Base-by-base conservation (phyloP, 192 early-diverging fungal genomes). In the Phlyctochytrium bullatum region DNA sequence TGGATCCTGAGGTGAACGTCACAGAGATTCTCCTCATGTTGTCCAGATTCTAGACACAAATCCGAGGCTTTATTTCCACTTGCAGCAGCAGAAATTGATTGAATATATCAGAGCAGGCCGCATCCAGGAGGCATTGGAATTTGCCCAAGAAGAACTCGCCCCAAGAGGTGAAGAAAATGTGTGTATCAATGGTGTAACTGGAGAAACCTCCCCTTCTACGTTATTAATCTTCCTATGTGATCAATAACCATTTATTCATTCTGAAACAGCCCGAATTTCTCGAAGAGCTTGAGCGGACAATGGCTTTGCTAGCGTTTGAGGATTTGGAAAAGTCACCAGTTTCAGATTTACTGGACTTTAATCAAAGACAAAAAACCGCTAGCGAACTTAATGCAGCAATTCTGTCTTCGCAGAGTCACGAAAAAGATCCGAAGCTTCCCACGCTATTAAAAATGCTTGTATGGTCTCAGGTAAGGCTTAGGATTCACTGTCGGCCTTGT, bases 41-140 rank as follows among this genome's bases (percentile, higher is more conserved):
- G n/a, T 52, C 12, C 67, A 94, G 91, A 91, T 98, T 47, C 71
- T 98, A 59, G 97, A 99, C 76, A 92, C 89, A 10, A 91, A 99
- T 72, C 93, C 96, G 23, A 83, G 88, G 58, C 77, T 99, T 10
- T 98, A 88, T 68, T 99, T 99, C 74, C 96, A 93, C 50, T 79
- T 99, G 32, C 95, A 98, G 78, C 94, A 96, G 78, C 97, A 99
- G 78, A 89, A 92, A 20, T 77, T 99, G 14, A 98, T 99, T 72
- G 97, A 99, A 69, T 83, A 90, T 25, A 99, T 99, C 66, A 84
- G 95, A 3, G 72, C 82, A 52, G 94, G 94, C 2, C 72, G 85
- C 51, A 82, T 93, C 24, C 76, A 75, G 34, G 93, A 92, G 54
- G 97, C 96, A 0, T 78, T 99, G 23, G 89, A 91, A 69, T 99